Base-by-base conservation (phyloP, 2,329 filamentous ascomycete genomes). In the Alternaria brassicae region DNA sequence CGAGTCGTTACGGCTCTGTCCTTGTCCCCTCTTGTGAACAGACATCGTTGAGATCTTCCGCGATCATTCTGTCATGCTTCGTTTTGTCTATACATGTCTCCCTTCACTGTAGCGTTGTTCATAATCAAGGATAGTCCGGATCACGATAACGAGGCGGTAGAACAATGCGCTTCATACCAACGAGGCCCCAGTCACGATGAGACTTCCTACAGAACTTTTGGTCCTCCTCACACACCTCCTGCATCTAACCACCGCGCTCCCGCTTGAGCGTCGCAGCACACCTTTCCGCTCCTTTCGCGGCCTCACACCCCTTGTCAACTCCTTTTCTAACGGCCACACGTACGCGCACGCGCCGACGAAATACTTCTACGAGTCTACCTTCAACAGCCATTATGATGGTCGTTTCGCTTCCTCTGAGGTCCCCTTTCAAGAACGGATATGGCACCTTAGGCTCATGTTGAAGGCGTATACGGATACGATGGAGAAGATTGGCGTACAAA, bases 401-500 rank as follows among this genome's bases (percentile, higher is more conserved):
- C 83, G 81, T 42, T 88, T 87, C 69, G 84, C 83, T 21, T 73
- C 78, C 3, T 57, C 72, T 6, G 69, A 77, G 5, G 75, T 88
- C 2, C 73, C 79, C 3, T 79, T 82, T 39, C 75, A 82, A n/a
- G 76, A 83, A 42, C 81, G 83, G 25, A 75, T 77, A 21, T 72
- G 77, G 13, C 79, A 85, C 58, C 79, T 88, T 17, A 81, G 79
- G 19, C 77, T 81, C 2, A 76, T 88, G 34, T 79, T 87, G 60
- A 82, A 82, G 63, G 83, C 84, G 2, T 88, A 88, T 65, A 78
- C 87, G 3, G 74, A 78, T 1, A 84, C 84, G 6, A 88, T 88
- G 85, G 75, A 80, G 40, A 79, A 83, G 50, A 80, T 88, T 30
- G 82, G 84, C 13, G 82, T 82, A 4, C 83, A 86, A 63, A 88